Percentiles rank a stretch among this genome's conserved stretches.
Conservation (phyloP, 1,139 yeast genomes). For the Pichia sp. region DNA sequence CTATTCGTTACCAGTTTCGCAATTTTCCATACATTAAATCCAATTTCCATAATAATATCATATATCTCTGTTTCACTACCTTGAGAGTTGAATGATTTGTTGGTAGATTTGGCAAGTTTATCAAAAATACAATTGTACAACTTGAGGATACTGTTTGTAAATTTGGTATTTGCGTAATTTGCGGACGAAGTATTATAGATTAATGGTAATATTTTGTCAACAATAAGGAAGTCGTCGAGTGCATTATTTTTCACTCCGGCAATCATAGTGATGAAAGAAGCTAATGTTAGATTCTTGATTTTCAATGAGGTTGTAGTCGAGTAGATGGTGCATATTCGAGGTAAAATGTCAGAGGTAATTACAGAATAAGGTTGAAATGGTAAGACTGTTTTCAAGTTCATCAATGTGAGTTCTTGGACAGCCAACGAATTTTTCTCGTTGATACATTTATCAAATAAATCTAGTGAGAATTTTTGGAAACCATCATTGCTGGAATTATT, state of each 20-base stretch:
- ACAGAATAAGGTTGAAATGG: constrained; percentile 70
- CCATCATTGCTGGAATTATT: constrained; percentile 27
- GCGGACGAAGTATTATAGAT: constrained; percentile 37
- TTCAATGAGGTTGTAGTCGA: constrained; percentile 78
- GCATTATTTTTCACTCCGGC: constrained; percentile 42
- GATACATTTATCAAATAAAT: constrained; percentile 30
- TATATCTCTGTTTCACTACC: constrained; percentile 25
- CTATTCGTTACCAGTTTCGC: constrained; percentile 18
- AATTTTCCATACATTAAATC: constrained; percentile 32
- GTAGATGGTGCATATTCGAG: constrained; percentile 66
- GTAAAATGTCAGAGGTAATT: constrained; percentile 68
- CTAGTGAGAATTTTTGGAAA: constrained; percentile 27
- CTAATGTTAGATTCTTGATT: constrained; percentile 68
- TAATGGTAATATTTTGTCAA: constrained; percentile 74
- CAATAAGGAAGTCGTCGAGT: constrained; percentile 67
- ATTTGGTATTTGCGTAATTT: constrained; percentile 27
- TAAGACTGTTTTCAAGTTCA: constrained; percentile 49
- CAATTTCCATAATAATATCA: constrained; percentile 30
- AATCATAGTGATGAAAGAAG: constrained; percentile 57
- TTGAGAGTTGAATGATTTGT: constrained; percentile 25
- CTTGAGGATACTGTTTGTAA: constrained; percentile 26
- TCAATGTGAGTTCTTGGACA: constrained; percentile 41
- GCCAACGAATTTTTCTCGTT: constrained; percentile 15
- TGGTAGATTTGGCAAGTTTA: constrained; percentile 22
- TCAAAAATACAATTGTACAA: constrained; percentile 29